These are phyloP conservation scores for Sistotremastrum niveocremeum DNA, from an alignment of 768 basidiomycete genomes.

Conservation along the genomic window DNA sequence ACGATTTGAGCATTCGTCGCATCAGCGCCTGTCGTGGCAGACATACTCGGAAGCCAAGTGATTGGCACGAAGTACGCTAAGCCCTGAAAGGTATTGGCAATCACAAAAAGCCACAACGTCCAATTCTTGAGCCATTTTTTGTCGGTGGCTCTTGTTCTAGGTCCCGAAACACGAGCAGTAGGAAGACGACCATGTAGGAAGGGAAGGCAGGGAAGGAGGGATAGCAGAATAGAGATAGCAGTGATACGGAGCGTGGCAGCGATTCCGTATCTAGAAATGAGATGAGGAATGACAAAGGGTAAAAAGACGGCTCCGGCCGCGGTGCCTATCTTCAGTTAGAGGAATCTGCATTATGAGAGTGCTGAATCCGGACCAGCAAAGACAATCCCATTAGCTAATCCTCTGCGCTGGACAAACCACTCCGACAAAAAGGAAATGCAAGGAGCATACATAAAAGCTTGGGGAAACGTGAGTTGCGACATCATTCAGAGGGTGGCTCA, in stretches of 20 bases:
- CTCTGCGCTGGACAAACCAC: slow-evolving; percentile 20
- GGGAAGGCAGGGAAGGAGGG: slow-evolving; percentile 13
- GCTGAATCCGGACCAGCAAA: slow-evolving; percentile 12
- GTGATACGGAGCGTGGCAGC: slow-evolving; percentile 14
- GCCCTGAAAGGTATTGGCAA: slow-evolving; percentile 14
- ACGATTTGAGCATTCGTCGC: background rate
- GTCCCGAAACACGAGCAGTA: slow-evolving; percentile 9
- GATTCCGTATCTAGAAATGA: slow-evolving; percentile 14
- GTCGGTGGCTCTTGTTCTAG: slow-evolving; percentile 5
- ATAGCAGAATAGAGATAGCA: slow-evolving; percentile 6
- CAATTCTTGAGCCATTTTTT: slow-evolving; percentile 10
- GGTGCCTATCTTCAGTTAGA: slow-evolving; percentile 8
- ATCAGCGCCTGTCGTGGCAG: background rate
- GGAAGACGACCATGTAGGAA: slow-evolving; percentile 16
- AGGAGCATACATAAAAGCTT: slow-evolving; percentile 15
- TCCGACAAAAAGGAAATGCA: slow-evolving; percentile 18
- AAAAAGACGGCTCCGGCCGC: slow-evolving; percentile 16
- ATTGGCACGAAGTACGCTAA: slow-evolving; percentile 15
- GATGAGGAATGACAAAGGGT: slow-evolving; percentile 14
- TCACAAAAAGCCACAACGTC: slow-evolving; percentile 14
- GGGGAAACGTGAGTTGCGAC: background rate
- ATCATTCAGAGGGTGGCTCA: background rate
- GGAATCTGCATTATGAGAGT: background rate
- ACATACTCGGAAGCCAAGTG: slow-evolving; percentile 15
- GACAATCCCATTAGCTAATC: slow-evolving; percentile 20